Evolutionary conservation across 306 rosid genomes (phyloP).

Genomic region (Lathyrus tuberosus): DNA sequence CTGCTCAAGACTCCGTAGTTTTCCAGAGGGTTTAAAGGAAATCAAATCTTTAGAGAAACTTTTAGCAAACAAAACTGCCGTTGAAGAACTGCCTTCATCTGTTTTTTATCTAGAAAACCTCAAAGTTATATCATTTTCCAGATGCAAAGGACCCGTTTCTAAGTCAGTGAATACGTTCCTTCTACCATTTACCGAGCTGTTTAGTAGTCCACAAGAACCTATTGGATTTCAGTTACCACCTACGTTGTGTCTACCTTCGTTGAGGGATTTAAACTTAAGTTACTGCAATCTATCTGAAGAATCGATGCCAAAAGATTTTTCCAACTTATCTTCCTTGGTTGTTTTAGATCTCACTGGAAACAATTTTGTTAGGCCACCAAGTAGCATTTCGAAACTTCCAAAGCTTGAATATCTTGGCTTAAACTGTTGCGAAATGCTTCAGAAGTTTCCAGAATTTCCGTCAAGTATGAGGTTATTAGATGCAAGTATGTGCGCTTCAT

Average conservation of each 20-base stretch:
- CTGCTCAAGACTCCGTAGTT: conserved; percentile 30
- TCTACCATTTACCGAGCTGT: conserved; percentile 16
- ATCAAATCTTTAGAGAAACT: conserved; percentile 39
- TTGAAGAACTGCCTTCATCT: conserved; percentile 43
- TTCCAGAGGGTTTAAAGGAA: conserved; percentile 39
- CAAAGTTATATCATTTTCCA: conserved; percentile 33
- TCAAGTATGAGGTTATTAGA: conserved; percentile 23
- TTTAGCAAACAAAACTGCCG: conserved; percentile 26
- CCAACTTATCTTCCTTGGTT: conserved; percentile 27
- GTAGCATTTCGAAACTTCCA: conserved; percentile 35
- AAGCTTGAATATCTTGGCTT: conserved; percentile 22
- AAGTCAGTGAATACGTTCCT: conserved; percentile 20
- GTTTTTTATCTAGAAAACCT: conserved; percentile 32
- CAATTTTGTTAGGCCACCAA: conserved; percentile 41
- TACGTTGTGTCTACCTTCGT: neutral
- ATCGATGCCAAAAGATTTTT: conserved; percentile 39
- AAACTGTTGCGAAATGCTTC: conserved; percentile 36
- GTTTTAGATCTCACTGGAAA: conserved; percentile 35
- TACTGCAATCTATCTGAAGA: conserved; percentile 42
- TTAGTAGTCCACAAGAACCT: conserved; percentile 11
- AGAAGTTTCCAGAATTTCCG: conserved; percentile 37
- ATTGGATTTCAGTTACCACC: conserved; percentile 29
- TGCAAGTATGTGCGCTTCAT: conserved; percentile 36
- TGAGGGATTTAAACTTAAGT: conserved; percentile 24
- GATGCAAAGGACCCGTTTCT: conserved; percentile 36